These are phyloP conservation scores for Fusarium globosum DNA, from an alignment of 2,329 filamentous ascomycete genomes.

Conservation along the genomic window DNA sequence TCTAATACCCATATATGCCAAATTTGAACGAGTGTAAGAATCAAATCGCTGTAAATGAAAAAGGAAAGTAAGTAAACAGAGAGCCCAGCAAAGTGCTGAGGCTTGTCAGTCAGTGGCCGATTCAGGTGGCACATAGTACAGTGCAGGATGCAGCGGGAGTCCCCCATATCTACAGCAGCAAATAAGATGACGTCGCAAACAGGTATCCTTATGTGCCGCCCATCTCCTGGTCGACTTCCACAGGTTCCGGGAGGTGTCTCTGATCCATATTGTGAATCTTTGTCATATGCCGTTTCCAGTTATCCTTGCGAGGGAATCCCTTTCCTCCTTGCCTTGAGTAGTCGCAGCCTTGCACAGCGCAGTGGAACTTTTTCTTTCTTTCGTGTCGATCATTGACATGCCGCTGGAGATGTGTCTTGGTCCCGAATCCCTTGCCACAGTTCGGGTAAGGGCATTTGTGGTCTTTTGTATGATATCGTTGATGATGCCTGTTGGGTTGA, in stretches of 20 bases:
- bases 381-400: conserved; percentile 72
- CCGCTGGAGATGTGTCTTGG: conserved; percentile 70
- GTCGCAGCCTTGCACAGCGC: conserved; percentile 63
- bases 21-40: conserved; percentile 38
- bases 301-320: conserved; percentile 70
- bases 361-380: conserved; percentile 70
- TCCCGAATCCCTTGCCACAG: conserved; percentile 69
- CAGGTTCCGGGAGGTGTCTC: conserved; percentile 54
- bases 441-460: conserved; percentile 65
- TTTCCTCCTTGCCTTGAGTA: conserved; percentile 68
- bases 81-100: background rate
- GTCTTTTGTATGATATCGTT: conserved; percentile 69
- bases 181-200: background rate
- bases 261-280: conserved; percentile 66
- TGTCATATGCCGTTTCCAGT: conserved; percentile 71
- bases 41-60: conserved; percentile 27
- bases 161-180: background rate
- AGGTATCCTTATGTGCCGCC: conserved; percentile 31
- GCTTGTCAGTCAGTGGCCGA: background rate
- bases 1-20: conserved; percentile 34
- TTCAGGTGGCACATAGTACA: background rate
- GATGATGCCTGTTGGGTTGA: conserved; percentile 62
- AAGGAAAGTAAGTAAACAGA: conserved; percentile 6
- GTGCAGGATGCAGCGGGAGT: background rate
- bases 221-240: conserved; percentile 54